A percentile compares a stretch with the other conserved stretches of the same genome.
Evolutionary conservation across 768 basidiomycete species (phyloP).

Genomic region (Pleurotus cornucopiae): DNA sequence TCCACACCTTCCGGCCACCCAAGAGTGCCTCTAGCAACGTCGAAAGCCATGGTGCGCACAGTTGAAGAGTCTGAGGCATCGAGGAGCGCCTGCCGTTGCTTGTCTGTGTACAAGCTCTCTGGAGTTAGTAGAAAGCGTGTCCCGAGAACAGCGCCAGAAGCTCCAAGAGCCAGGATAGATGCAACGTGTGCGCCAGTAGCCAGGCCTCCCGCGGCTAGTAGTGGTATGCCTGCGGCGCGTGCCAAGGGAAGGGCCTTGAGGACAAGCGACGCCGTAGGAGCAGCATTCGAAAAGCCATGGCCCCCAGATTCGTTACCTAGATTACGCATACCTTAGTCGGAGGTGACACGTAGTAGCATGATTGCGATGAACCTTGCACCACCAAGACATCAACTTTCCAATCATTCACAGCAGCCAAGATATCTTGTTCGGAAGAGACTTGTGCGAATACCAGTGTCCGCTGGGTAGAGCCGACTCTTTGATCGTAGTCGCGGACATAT

Average conservation of each 20-base stretch:
- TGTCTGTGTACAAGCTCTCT: slow-evolving; percentile 55
- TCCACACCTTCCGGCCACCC: slow-evolving; percentile 62
- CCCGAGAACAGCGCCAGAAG: slow-evolving; percentile 64
- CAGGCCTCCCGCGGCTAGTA: slow-evolving; percentile 77
- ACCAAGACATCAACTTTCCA: slow-evolving; percentile 75
- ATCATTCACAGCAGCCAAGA: slow-evolving; percentile 51
- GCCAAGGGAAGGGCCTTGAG: slow-evolving; percentile 46
- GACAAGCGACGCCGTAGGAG: slow-evolving; percentile 58
- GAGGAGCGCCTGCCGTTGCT: slow-evolving; percentile 50
- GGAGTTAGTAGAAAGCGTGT: slow-evolving; percentile 71
- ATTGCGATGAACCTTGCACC: slow-evolving; percentile 56
- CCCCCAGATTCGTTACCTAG: slow-evolving; percentile 79
- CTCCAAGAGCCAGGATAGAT: slow-evolving; percentile 61
- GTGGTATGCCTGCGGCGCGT: slow-evolving; percentile 37
- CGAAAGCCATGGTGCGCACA: slow-evolving; percentile 61
- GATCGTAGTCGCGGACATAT: slow-evolving; percentile 53
- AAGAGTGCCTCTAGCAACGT: slow-evolving; percentile 48
- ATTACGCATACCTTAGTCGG: slow-evolving; percentile 5
- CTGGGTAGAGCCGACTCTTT: slow-evolving; percentile 25
- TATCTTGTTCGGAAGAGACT: slow-evolving; percentile 58
- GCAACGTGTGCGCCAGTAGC: slow-evolving; percentile 62
- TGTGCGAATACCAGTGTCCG: slow-evolving; percentile 61
- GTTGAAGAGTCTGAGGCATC: slow-evolving; percentile 40
- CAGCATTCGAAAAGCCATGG: slow-evolving; percentile 56
- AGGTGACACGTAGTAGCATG: background rate